phyloP scores from a whole-genome alignment of 2,329 filamentous ascomycete species.

The Zymoseptoria tritici region DNA sequence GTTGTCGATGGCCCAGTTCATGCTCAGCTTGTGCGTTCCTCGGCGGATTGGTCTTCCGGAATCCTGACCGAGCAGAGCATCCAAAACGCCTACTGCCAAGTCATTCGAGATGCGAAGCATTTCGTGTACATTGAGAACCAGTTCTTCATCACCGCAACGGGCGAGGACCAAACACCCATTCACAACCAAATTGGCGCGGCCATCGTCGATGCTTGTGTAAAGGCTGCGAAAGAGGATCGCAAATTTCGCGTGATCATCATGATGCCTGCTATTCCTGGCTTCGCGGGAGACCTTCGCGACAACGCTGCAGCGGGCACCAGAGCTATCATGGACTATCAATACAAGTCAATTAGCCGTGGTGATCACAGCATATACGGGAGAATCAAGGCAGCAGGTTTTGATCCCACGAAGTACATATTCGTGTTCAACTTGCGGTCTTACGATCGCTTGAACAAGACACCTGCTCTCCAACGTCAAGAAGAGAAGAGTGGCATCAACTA shows the following conservation, averaged over 20 bases:
- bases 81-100: slow-evolving; percentile 75
- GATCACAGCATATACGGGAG: slow-evolving; percentile 84
- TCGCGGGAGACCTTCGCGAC: slow-evolving; percentile 81
- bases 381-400: slow-evolving; percentile 64
- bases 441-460: slow-evolving; percentile 81
- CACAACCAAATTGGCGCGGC: slow-evolving; percentile 81
- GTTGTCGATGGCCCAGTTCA: slow-evolving; percentile 61
- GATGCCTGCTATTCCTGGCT: slow-evolving; percentile 87
- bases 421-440: slow-evolving; percentile 91
- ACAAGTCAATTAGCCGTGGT: slow-evolving; percentile 88
- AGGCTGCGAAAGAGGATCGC: slow-evolving; percentile 69
- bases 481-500: slow-evolving; percentile 76
- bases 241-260: slow-evolving; percentile 88
- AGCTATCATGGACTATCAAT: slow-evolving; percentile 98
- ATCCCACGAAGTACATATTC: slow-evolving; percentile 77
- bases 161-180: slow-evolving; percentile 76
- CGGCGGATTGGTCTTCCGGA: slow-evolving; percentile 87
- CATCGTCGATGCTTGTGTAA: slow-evolving; percentile 83
- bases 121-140: slow-evolving; percentile 41
- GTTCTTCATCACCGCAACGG: slow-evolving; percentile 61
- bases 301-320: slow-evolving; percentile 77
- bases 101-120: slow-evolving; percentile 82
- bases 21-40: slow-evolving; percentile 83
- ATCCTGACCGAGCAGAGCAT: slow-evolving; percentile 79
- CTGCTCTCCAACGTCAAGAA: slow-evolving; percentile 65